Evolutionary conservation across 2,329 filamentous ascomycete genomes (phyloP).

Genomic region (Curvularia hawaiiensis): DNA sequence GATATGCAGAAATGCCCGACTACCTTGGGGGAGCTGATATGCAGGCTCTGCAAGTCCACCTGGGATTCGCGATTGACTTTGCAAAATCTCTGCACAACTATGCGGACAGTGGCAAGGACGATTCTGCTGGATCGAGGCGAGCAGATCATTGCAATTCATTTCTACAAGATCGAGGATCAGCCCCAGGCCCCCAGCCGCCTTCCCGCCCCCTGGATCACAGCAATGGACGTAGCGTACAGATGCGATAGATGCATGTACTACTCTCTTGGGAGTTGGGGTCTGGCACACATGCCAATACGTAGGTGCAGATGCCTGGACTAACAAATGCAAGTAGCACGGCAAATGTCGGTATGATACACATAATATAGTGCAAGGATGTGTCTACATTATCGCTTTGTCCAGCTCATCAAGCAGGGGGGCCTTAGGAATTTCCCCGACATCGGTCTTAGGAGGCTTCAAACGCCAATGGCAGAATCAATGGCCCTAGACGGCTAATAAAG

Average conservation of each 20-base stretch:
- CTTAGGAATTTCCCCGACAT: neutral
- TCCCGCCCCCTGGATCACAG: neutral
- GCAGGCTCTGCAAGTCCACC: neutral
- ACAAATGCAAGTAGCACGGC: neutral
- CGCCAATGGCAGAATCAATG: neutral
- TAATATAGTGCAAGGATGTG: neutral
- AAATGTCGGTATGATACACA: neutral
- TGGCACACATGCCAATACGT: neutral
- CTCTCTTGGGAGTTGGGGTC: neutral
- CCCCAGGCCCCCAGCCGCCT: neutral
- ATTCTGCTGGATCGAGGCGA: neutral
- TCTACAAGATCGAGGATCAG: neutral
- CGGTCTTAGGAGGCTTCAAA: neutral
- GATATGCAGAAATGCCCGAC: neutral
- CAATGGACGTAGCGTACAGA: neutral
- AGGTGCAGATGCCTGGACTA: neutral
- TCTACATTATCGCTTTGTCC: neutral
- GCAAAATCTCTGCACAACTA: neutral
- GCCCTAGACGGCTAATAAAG: neutral
- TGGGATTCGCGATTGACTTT: neutral
- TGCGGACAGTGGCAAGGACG: neutral
- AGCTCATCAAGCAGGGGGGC: neutral
- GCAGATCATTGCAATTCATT: neutral
- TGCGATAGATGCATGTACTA: neutral
- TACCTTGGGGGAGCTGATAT: conserved; percentile 1